A percentile compares a stretch with the other conserved stretches of the same genome.
These are phyloP conservation scores for Physocladia obscura DNA, from an alignment of 192 early-diverging fungal species.

Conservation along the genomic window DNA sequence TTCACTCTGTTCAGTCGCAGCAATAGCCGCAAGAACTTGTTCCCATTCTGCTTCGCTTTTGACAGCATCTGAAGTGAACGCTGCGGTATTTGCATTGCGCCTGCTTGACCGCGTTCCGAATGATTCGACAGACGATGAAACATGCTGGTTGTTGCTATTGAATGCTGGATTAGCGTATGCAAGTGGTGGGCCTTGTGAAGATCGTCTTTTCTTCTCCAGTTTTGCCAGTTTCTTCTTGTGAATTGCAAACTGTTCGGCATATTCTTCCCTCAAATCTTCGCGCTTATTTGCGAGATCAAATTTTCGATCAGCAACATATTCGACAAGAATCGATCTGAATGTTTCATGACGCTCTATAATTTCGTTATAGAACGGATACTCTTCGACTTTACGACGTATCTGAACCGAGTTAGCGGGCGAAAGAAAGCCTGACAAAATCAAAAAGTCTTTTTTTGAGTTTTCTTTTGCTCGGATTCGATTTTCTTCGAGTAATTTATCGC, in stretches of 20 bases:
- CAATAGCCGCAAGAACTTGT: slow-evolving; percentile 42
- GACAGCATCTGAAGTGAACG: slow-evolving; percentile 50
- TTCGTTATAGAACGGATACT: slow-evolving; percentile 4
- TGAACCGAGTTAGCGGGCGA: background rate
- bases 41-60: slow-evolving; percentile 53
- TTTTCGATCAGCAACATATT: background rate
- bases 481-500: background rate
- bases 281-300: slow-evolving; percentile 9
- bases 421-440: background rate
- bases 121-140: background rate
- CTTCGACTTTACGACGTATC: slow-evolving; percentile 16
- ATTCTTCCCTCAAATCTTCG: slow-evolving; percentile 24
- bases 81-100: background rate
- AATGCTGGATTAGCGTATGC: background rate
- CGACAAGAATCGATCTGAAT: slow-evolving; percentile 6
- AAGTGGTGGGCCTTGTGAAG: background rate
- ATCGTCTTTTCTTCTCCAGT: slow-evolving; percentile 24
- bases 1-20: slow-evolving; percentile 22
- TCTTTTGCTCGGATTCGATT: slow-evolving; percentile 12
- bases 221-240: slow-evolving; percentile 26
- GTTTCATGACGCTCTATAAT: background rate
- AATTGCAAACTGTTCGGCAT: slow-evolving; percentile 8
- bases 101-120: background rate
- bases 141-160: background rate
- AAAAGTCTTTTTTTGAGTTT: background rate